phyloP scores from a whole-genome alignment of 23 red algal species.

The Gracilaria domingensis region DNA sequence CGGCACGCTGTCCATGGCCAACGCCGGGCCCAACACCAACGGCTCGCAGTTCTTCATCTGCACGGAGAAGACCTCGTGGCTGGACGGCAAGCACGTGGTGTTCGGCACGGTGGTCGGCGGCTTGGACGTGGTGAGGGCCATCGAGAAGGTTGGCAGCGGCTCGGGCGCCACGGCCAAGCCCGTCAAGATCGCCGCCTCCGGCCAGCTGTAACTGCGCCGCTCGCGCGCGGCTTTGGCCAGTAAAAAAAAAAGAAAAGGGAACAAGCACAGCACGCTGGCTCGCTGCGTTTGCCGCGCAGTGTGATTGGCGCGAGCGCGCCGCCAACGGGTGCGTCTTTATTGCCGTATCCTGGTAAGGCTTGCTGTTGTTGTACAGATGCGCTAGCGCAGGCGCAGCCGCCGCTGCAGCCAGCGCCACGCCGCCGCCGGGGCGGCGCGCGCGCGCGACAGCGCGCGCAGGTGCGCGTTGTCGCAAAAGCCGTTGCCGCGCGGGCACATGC shows the following conservation, averaged over 20 bases:
- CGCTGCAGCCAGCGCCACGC: not conserved
- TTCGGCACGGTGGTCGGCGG: slow-evolving; percentile 94
- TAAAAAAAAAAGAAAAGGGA: no score
- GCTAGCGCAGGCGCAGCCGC: no score
- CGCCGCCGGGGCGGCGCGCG: not conserved
- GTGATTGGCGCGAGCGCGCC: no score
- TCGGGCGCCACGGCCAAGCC: slow-evolving; percentile 22
- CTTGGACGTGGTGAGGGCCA: slow-evolving; percentile 74
- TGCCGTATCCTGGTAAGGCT: no score
- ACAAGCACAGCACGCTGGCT: no score
- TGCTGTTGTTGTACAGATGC: no score
- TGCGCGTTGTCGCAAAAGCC: not conserved
- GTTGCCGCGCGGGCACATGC: not conserved
- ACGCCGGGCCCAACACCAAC: slow-evolving; percentile 92
- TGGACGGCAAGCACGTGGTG: slow-evolving; percentile 99
- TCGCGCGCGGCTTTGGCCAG: no score
- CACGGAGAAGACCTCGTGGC: slow-evolving; percentile 62
- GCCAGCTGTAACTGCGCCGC: slow-evolving; percentile 25
- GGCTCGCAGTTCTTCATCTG: slow-evolving; percentile 98
- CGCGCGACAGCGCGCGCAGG: not conserved
- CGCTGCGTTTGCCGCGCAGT: not conserved
- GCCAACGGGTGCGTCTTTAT: no score
- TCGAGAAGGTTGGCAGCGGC: slow-evolving; percentile 59
- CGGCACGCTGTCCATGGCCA: slow-evolving; percentile 97
- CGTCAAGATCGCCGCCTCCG: slow-evolving; percentile 79